Base-by-base conservation (phyloP, 805 yeast genomes). In the Hanseniaspora singularis region DNA sequence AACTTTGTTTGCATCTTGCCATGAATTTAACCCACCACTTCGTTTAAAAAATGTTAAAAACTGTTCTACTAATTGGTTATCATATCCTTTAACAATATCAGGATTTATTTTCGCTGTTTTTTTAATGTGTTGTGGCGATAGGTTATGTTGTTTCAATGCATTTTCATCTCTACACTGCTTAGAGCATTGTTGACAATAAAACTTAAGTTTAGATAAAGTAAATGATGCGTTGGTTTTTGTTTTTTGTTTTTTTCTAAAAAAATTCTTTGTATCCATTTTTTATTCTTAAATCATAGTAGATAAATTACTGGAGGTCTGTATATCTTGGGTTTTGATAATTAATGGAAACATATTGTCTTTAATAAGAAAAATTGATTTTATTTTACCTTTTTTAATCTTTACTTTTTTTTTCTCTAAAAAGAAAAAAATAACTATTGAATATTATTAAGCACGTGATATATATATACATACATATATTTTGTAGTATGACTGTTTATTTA, bases 81-180 rank as follows among this genome's bases (percentile, higher is more conserved):
- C 77, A 57, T 67, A 88, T 30, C 73, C 71, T 12, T 72, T 76
- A 1, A 85, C 67, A 15, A 76, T 73, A 12, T 62, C 63, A 6
- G 67, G 64, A 0, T 72, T 70, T 5, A 76, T 60, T 4, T 70
- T 66, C 16, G 69, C 62, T 37, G 82, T 72, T 44, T 73, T 74
- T 16, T 74, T 72, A 39, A 73, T 62, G 59, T 92, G 99, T 1
- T 82, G 69, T 38, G 83, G 85, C n/a, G 94, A 78, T 52, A 71
- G 70, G n/a, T 80, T 71, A 61, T 92, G 99, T 56, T 89, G 81
- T 56, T 82, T 81, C 67, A 83, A 92, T 22, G 98, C 99, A 64
- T 92, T 89, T 52, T 83, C 94, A 60, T 94, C 99, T 47, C 96
- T 67, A 60, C 97, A 88, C 64, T 92, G 99, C 57, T 89, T 86